phyloP scores from a whole-genome alignment of 2,329 filamentous ascomycete species.

The Cordyceps cateniannulata region DNA sequence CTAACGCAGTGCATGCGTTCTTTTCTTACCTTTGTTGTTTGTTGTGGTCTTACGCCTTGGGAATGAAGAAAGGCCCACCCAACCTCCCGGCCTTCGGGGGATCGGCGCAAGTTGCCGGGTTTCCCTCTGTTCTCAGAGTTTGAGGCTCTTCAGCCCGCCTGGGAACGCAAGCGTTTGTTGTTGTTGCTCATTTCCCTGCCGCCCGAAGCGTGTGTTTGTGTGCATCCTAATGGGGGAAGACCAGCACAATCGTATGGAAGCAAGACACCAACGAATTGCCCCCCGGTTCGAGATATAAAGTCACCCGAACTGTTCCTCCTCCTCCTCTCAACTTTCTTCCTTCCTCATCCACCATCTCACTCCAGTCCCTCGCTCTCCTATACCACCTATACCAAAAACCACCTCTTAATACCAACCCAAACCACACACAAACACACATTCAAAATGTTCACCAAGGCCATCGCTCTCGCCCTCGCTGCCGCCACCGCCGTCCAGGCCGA shows the following conservation, averaged over 20 bases:
- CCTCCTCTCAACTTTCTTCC: background rate
- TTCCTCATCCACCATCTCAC: background rate
- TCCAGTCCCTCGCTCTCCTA: background rate
- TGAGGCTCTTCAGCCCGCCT: no score
- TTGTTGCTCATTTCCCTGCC: background rate
- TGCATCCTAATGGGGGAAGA: background rate
- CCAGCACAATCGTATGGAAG: no score
- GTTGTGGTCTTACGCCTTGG: no score
- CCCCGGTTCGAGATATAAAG: slow-evolving; percentile 2
- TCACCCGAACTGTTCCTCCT: background rate
- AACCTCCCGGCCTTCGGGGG: no score
- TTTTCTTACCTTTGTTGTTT: no score
- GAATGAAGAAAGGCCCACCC: no score
- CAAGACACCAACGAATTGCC: background rate
- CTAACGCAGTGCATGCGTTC: no score
- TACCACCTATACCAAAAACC: no score
- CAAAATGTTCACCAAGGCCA: slow-evolving; percentile 26
- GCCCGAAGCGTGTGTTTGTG: background rate
- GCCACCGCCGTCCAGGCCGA: slow-evolving; percentile 15
- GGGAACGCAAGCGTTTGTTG: background rate
- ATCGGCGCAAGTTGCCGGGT: no score
- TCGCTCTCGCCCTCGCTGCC: slow-evolving; percentile 21
- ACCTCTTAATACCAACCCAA: no score
- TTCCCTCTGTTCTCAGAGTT: no score
- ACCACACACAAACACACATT: background rate